Percentiles rank a stretch among this genome's conserved stretches.
These are phyloP conservation scores for Zalaria sp. DNA, from an alignment of 2,329 filamentous ascomycete species.

Conservation along the genomic window DNA sequence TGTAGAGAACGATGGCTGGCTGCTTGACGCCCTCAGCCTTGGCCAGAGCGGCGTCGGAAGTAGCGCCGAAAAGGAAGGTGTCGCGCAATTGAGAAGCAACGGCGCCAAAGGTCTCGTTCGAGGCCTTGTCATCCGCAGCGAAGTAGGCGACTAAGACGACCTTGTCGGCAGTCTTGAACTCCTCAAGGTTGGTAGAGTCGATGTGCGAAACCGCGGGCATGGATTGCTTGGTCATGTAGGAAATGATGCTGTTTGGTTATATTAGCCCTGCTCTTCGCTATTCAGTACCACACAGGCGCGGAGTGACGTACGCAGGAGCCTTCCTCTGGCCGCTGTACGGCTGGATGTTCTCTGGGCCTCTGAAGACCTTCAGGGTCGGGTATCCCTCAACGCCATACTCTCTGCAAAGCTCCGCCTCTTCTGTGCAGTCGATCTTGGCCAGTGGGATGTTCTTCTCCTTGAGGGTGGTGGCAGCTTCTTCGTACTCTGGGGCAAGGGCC, in stretches of 20 bases:
- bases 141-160: slow-evolving; percentile 89
- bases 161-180: slow-evolving; percentile 97
- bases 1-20: slow-evolving; percentile 87
- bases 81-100: slow-evolving; percentile 68
- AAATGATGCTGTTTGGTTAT: slow-evolving; percentile 39
- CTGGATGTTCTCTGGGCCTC: slow-evolving; percentile 64
- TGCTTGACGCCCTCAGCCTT: slow-evolving; percentile 81
- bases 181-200: slow-evolving; percentile 68
- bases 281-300: too few relatives aligned
- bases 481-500: slow-evolving; percentile 85
- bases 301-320: slow-evolving; percentile 44
- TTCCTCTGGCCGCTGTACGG: slow-evolving; percentile 86
- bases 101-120: slow-evolving; percentile 71
- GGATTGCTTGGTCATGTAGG: slow-evolving; percentile 97
- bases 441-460: slow-evolving; percentile 81
- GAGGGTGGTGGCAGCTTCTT: slow-evolving; percentile 68
- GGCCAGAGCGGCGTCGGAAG: slow-evolving; percentile 69
- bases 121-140: slow-evolving; percentile 62
- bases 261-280: not conserved
- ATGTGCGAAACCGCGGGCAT: slow-evolving; percentile 81
- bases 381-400: slow-evolving; percentile 88
- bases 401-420: slow-evolving; percentile 83
- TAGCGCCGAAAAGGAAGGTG: slow-evolving; percentile 81
- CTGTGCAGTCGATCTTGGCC: slow-evolving; percentile 88
- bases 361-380: slow-evolving; percentile 98